phyloP scores from a whole-genome alignment of 176 grass and related monocot genomes.

The Coix lacrymajobi region DNA sequence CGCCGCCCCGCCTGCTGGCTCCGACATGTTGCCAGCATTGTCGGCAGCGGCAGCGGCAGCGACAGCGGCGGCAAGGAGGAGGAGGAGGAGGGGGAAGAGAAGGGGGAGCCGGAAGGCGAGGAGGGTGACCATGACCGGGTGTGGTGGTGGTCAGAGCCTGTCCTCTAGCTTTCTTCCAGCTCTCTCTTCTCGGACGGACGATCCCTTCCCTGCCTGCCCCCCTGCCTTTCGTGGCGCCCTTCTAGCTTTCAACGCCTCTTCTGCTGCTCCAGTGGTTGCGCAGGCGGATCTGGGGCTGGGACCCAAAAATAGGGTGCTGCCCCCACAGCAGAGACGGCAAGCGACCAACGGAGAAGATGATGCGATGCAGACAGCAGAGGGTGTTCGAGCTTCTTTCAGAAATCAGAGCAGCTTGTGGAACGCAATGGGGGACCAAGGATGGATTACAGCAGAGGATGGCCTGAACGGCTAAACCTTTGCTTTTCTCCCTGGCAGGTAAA shows the following conservation, averaged over 20 bases:
- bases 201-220: neutral
- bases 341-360: slow-evolving; percentile 12
- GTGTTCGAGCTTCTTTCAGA: neutral
- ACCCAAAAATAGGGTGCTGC: slow-evolving; percentile 29
- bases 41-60: neutral
- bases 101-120: slow-evolving; percentile 37
- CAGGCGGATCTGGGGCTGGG: neutral
- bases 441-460: neutral
- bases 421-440: neutral
- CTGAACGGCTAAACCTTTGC: neutral
- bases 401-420: neutral
- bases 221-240: slow-evolving; percentile 17
- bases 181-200: slow-evolving; percentile 27
- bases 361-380: neutral
- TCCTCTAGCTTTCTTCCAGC: slow-evolving; percentile 49
- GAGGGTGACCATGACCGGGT: slow-evolving; percentile 50
- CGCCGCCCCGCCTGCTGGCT: neutral
- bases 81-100: slow-evolving; percentile 12
- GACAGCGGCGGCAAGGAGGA: neutral
- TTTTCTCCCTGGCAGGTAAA: neutral
- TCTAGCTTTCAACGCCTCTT: slow-evolving; percentile 35
- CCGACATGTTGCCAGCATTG: neutral
- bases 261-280: slow-evolving; percentile 41
- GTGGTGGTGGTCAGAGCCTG: slow-evolving; percentile 29
- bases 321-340: neutral